Base-by-base conservation (phyloP, 2,329 filamentous ascomycete species). In the Aspergillus aculeatus region DNA sequence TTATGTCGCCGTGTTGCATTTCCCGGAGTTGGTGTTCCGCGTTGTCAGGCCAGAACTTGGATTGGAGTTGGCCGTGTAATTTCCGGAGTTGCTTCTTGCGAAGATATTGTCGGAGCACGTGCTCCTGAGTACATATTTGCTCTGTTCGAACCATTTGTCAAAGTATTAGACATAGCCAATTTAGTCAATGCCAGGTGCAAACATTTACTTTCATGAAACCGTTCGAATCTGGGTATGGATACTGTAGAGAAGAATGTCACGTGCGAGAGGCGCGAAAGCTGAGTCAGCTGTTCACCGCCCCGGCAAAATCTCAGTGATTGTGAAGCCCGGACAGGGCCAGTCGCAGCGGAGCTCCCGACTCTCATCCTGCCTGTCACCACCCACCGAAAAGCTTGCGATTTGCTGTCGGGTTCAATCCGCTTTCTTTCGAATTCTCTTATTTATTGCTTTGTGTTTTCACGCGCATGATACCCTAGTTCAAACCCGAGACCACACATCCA, bases 81-180 rank as follows among this genome's bases (percentile, higher is more conserved):
- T 49, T 41, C 26, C 26, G 7, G 31, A 54, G 68, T 66, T 54
- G 49, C 61, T 69, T 71, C 63, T 64, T 69, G 57, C 57, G 68
- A 62, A 57, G 49, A 64, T 69, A 65, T 68, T 66, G 51, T 49
- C 21, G 51, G 55, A 56, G 35, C 50, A 60, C 61, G 63, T 70
- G 61, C 66, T 68, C 67, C 61, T 64, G 68, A 66, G 68, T 68
- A 66, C 50, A 57, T 35, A 24, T 5, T 50, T n/a, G 9, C 29
- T 26, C 47, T 50, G 9, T 50, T 50, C n/a, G 14, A 26, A 26
- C 26, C 21, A 44, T 44, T 6, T 50, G 29, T 29, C 19, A 12
- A 29, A 50, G 14, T 35, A 16, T n/a, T 31, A 50, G 48, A 50
- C 48, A 16, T 49, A 50, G 24, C 48, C 23, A 5, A 26, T n/a